Evolutionary conservation across 345 rosid species (phyloP), one percentile per base, ranked within the genome.

Genomic region (Fremontodendron californicum): DNA sequence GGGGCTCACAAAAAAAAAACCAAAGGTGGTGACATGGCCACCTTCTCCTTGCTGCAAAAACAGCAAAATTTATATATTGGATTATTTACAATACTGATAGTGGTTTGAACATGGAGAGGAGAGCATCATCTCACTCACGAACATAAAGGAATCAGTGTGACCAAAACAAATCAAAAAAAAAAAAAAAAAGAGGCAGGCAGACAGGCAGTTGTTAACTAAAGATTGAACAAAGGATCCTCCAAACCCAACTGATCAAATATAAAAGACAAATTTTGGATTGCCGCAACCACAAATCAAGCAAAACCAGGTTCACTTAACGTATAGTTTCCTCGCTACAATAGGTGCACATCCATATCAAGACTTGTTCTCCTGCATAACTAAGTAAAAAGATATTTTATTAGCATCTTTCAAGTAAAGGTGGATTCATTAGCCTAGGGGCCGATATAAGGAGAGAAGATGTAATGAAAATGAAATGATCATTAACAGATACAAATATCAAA

Each of bases 41-140:
- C n/a, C n/a, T n/a, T n/a, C n/a, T n/a, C n/a, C n/a, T n/a, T n/a
- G n/a, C n/a, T n/a, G n/a, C n/a, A n/a, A n/a, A n/a, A n/a, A n/a
- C n/a, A n/a, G n/a, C n/a, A n/a, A n/a, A n/a, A n/a, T n/a, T n/a
- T n/a, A n/a, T n/a, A n/a, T n/a, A n/a, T n/a, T n/a, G n/a, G n/a
- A n/a, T 86, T 76, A 85, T 79, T 54, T 79, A 85, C 88, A 83
- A 33, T 16, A 46, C 27, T 4, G 57, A 25, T 68, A n/a, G 29
- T 62, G 76, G 72, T 82, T 77, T 58, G 27, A 45, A 71, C 33
- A 19, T 77, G 67, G 60, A 49, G 31, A 69, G 62, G 60, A 49
- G 27, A 69, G 52, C 66, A 65, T 54, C 64, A 40, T 42, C 45
- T 58, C 9, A 55, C 49, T 43, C 52, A 54, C 68, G 9, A 73